These are phyloP conservation scores for Antrodiella citrinella DNA, from an alignment of 768 basidiomycete genomes.

Conservation along the genomic window DNA sequence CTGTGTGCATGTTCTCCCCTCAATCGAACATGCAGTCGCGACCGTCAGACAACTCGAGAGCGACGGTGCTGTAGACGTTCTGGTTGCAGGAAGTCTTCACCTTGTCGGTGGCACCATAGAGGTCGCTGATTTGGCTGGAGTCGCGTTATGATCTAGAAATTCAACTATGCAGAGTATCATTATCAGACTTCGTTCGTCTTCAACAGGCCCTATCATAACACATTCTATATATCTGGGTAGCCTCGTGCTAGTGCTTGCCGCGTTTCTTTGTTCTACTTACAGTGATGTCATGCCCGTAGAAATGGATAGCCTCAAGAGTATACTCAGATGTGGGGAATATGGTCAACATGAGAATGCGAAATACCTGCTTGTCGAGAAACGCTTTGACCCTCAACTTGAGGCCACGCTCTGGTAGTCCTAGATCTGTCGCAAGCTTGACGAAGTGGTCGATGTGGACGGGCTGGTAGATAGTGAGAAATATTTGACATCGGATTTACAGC, in stretches of 20 bases:
- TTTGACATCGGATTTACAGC: neutral
- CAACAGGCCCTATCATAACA: constrained; percentile 24
- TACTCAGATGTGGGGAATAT: neutral
- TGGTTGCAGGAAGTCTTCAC: constrained; percentile 90
- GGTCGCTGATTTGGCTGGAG: constrained; percentile 72
- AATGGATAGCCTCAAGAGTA: constrained; percentile 41
- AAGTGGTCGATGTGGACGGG: constrained; percentile 54
- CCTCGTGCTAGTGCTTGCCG: no score
- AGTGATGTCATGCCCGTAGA: constrained; percentile 33
- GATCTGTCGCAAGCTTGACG: constrained; percentile 30
- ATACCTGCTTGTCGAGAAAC: constrained; percentile 53
- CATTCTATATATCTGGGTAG: constrained; percentile 8
- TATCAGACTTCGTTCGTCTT: constrained; percentile 18
- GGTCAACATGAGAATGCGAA: no score
- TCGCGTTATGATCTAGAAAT: constrained; percentile 37
- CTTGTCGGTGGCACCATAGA: constrained; percentile 92
- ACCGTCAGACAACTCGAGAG: constrained; percentile 37
- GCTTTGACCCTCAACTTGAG: constrained; percentile 33
- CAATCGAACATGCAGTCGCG: constrained; percentile 84
- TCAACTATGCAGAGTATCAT: neutral
- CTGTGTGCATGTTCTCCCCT: constrained; percentile 71
- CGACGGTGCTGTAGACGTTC: constrained; percentile 37
- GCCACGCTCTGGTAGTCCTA: constrained; percentile 22
- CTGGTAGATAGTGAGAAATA: constrained; percentile 23
- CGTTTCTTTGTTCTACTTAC: constrained; percentile 18